phyloP scores from a whole-genome alignment of 306 rosid genomes.

The Morella rubra region DNA sequence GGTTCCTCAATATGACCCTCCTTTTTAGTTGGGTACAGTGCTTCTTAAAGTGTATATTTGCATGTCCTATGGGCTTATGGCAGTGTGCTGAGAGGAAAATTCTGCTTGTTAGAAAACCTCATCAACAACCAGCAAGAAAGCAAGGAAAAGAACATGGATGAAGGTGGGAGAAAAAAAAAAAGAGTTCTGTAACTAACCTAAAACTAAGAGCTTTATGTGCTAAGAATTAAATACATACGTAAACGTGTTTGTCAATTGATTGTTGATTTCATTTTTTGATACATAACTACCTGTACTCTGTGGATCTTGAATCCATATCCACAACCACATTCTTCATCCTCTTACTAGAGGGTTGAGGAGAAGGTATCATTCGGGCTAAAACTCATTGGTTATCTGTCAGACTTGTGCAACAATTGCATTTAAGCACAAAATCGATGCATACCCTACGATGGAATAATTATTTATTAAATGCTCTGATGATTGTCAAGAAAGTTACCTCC shows the following conservation, averaged over 20 bases:
- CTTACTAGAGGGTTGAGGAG: not conserved
- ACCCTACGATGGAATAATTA: not conserved
- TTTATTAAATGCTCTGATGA: not conserved
- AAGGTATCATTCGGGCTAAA: not conserved
- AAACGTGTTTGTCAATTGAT: too few species aligned
- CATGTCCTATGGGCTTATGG: not conserved
- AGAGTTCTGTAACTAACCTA: too few species aligned
- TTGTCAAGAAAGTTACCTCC: slow-evolving; percentile 54
- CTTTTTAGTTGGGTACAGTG: not conserved
- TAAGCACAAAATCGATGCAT: not conserved
- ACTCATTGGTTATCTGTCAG: not conserved
- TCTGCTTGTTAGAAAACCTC: not conserved
- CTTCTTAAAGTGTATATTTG: not conserved
- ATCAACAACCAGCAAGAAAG: not conserved
- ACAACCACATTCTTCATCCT: not conserved
- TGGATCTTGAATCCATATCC: not conserved
- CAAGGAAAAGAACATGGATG: not conserved
- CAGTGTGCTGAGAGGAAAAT: not conserved
- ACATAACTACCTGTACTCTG: not conserved
- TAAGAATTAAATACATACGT: too few species aligned
- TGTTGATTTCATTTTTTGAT: too few species aligned
- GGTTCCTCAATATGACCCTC: not conserved
- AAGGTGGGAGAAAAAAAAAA: not conserved
- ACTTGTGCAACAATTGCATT: not conserved
- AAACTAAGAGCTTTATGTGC: too few species aligned